phyloP scores from a whole-genome alignment of 2,329 filamentous ascomycete genomes.

The Alternaria postmessia region DNA sequence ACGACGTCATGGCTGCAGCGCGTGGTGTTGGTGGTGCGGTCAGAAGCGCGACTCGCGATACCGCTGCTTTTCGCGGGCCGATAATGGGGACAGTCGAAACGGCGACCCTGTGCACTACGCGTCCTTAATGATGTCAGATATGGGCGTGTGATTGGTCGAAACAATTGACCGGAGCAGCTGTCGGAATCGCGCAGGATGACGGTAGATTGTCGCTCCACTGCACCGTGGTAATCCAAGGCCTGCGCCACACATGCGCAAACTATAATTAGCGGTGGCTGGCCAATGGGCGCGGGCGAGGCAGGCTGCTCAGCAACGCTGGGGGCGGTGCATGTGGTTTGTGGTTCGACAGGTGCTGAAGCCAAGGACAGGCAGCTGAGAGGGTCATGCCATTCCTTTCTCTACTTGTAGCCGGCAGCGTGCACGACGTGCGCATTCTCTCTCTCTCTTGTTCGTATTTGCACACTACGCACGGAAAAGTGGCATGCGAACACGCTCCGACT shows the following conservation, averaged over 20 bases:
- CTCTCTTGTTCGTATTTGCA: background rate
- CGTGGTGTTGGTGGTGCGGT: conserved; percentile 6
- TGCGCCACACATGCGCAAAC: conserved; percentile 11
- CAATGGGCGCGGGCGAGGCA: background rate
- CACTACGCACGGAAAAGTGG: background rate
- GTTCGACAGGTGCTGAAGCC: background rate
- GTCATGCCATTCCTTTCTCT: background rate
- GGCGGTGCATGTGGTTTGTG: conserved; percentile 11
- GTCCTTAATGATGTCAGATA: background rate
- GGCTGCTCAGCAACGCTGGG: background rate
- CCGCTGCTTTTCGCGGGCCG: conserved; percentile 5
- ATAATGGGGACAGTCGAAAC: conserved; percentile 5
- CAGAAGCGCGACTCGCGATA: conserved; percentile 8
- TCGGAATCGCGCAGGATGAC: conserved; percentile 11
- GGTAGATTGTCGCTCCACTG: conserved; percentile 14
- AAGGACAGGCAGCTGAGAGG: background rate
- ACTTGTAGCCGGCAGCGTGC: background rate
- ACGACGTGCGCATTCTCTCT: background rate
- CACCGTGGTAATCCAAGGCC: background rate
- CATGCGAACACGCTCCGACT: conserved; percentile 6
- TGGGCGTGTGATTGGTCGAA: background rate
- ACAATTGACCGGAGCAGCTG: background rate
- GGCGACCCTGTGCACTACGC: conserved; percentile 3
- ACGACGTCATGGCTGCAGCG: conserved; percentile 31
- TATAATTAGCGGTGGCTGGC: background rate